A percentile compares a stretch with the other conserved stretches of the same genome.
These are phyloP conservation scores for Pharnaceum exiguum DNA, from an alignment of 148 eudicot genomes.

Conservation along the genomic window DNA sequence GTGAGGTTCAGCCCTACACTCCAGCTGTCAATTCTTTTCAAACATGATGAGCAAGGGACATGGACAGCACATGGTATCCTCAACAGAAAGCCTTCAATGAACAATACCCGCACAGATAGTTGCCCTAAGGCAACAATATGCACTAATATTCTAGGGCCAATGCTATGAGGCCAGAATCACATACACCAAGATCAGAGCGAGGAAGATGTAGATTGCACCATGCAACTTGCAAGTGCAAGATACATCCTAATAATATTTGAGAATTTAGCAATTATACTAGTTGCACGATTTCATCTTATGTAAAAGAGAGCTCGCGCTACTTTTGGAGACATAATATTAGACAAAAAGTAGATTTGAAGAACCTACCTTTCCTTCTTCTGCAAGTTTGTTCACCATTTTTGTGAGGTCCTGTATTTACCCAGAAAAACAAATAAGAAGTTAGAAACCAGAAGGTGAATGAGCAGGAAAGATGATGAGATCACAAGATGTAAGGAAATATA, in stretches of 20 bases:
- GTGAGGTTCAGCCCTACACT: too few relatives aligned
- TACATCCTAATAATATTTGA: background rate
- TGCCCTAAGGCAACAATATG: too few relatives aligned
- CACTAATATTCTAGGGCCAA: too few relatives aligned
- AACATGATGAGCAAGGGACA: too few relatives aligned
- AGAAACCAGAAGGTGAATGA: background rate
- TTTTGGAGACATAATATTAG: background rate
- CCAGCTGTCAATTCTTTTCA: too few relatives aligned
- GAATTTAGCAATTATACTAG: background rate
- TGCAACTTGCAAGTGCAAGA: background rate
- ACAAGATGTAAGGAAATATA: background rate
- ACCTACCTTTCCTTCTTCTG: slow-evolving; percentile 90
- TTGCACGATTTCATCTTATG: background rate
- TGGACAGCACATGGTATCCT: too few relatives aligned
- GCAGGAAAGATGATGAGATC: background rate
- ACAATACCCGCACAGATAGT: too few relatives aligned
- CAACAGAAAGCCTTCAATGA: too few relatives aligned
- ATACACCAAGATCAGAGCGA: too few relatives aligned
- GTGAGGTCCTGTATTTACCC: slow-evolving; percentile 59
- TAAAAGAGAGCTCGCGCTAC: background rate
- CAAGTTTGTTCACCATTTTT: slow-evolving; percentile 79
- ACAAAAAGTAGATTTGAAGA: background rate
- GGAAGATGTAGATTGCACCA: too few relatives aligned
- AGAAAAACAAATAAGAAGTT: background rate
- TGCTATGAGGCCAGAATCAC: too few relatives aligned